These are phyloP conservation scores for Fusarium paranaense DNA, from an alignment of 2,329 filamentous ascomycete genomes.

Conservation along the genomic window DNA sequence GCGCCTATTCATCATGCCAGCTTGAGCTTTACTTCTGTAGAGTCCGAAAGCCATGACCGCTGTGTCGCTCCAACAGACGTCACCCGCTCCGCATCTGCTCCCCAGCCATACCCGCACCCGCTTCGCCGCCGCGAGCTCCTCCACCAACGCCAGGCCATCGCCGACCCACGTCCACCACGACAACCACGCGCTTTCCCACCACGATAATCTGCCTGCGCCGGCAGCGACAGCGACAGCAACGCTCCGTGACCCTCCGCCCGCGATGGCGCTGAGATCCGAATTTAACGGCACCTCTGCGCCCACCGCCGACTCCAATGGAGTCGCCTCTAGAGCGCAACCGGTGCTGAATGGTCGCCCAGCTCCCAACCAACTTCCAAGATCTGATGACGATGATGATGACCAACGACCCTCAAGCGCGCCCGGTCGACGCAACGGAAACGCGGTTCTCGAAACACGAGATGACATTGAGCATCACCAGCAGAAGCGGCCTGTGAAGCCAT, in stretches of 20 bases:
- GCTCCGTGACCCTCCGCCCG: conserved; percentile 38
- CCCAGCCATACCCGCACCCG: conserved; percentile 31
- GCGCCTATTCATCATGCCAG: conserved; percentile 38
- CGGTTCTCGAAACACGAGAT: conserved; percentile 43
- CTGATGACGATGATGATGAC: conserved; percentile 47
- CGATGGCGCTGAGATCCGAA: conserved; percentile 51
- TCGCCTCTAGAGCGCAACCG: conserved; percentile 43
- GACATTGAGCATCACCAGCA: conserved; percentile 51
- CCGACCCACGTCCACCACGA: conserved; percentile 35
- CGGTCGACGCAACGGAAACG: conserved; percentile 53
- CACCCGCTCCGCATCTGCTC: conserved; percentile 41
- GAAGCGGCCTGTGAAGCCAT: conserved; percentile 59
- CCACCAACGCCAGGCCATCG: conserved; percentile 37
- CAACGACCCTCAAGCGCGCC: conserved; percentile 61
- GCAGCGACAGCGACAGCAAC: conserved; percentile 24
- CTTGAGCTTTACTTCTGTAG: conserved; percentile 30
- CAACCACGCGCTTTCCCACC: conserved; percentile 38
- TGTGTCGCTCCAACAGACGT: conserved; percentile 43
- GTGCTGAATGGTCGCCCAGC: conserved; percentile 45
- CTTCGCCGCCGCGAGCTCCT: conserved; percentile 41
- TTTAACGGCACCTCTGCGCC: conserved; percentile 47
- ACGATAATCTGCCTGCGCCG: conserved; percentile 26
- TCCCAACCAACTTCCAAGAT: conserved; percentile 42
- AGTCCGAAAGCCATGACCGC: conserved; percentile 40
- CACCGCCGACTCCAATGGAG: conserved; percentile 36